Evolutionary conservation across 345 rosid genomes (phyloP).

Genomic region (Jatropha curcas): DNA sequence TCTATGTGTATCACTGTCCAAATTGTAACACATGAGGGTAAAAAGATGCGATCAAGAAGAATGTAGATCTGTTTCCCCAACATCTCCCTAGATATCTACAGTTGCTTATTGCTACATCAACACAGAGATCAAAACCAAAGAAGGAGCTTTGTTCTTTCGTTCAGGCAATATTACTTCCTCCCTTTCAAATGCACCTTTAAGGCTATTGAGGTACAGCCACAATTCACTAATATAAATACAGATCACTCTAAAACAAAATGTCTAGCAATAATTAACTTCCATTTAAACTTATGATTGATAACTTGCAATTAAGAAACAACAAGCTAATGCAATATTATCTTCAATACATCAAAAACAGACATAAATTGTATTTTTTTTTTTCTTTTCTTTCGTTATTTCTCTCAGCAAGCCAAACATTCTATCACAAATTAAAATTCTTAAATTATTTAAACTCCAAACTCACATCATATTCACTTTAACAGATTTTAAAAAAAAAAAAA

Average conservation of each 20-base stretch:
- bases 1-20: slow-evolving; percentile 85
- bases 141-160: slow-evolving; percentile 11
- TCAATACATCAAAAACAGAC: too few species aligned
- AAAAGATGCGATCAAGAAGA: slow-evolving; percentile 73
- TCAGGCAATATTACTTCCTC: slow-evolving; percentile 14
- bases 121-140: slow-evolving; percentile 84
- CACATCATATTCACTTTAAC: background rate
- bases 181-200: background rate
- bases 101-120: slow-evolving; percentile 54
- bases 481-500: background rate
- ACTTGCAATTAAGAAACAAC: background rate
- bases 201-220: background rate
- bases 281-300: background rate
- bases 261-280: background rate
- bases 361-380: background rate
- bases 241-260: too few species aligned
- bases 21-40: slow-evolving; percentile 69
- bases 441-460: background rate
- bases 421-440: slow-evolving; percentile 1
- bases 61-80: slow-evolving; percentile 73
- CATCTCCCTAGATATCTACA: slow-evolving; percentile 80
- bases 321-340: too few species aligned
- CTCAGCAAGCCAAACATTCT: background rate
- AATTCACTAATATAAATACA: background rate
- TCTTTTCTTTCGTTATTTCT: background rate